Percentiles rank a stretch among this genome's conserved stretches.
Evolutionary conservation across 495 filamentous ascomycete species (phyloP).

Genomic region (Apiosordaria backusii): DNA sequence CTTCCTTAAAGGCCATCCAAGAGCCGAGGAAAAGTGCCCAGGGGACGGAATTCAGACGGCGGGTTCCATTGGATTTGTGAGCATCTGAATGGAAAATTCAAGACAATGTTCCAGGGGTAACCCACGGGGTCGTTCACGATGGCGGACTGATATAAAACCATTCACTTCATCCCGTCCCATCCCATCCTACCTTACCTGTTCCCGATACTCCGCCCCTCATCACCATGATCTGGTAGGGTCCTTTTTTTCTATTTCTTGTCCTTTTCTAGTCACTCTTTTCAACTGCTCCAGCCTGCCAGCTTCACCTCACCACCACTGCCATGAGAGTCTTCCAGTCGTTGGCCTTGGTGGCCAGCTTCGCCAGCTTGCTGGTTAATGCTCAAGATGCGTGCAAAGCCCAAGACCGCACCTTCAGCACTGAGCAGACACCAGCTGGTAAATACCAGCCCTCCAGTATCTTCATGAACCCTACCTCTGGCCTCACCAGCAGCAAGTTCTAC

Average conservation of each 20-base stretch:
- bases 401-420: slow-evolving; percentile 24
- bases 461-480: slow-evolving; percentile 11
- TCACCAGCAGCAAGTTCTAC: slow-evolving; percentile 23
- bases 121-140: not conserved
- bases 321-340: slow-evolving; percentile 14
- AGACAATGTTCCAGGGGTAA: not conserved
- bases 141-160: not conserved
- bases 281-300: not conserved
- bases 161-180: not conserved
- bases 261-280: not conserved
- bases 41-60: not conserved
- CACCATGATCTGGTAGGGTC: not conserved
- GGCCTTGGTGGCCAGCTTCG: slow-evolving; percentile 17
- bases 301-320: not conserved
- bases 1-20: not conserved
- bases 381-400: slow-evolving; percentile 16
- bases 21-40: not conserved
- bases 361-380: slow-evolving; percentile 9
- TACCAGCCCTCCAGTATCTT: slow-evolving; percentile 16
- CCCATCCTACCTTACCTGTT: not conserved
- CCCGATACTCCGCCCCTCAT: not conserved
- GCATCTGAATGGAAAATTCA: not conserved
- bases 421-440: slow-evolving; percentile 17
- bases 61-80: not conserved
- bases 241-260: not conserved